These are phyloP conservation scores for Amanita fuliginea DNA, from an alignment of 768 basidiomycete species.

Conservation along the genomic window DNA sequence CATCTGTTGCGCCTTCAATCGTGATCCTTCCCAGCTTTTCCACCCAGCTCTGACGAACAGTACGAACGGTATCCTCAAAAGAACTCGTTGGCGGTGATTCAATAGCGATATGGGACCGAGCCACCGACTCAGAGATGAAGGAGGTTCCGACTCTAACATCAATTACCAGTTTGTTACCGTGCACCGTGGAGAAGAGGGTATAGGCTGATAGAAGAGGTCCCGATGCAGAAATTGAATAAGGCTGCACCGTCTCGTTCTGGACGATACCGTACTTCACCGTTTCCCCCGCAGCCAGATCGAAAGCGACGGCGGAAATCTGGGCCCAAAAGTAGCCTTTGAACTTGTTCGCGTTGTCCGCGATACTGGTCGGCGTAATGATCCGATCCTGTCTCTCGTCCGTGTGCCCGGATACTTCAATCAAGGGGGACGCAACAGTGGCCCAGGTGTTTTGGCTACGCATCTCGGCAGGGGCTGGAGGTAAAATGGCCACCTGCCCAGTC, in stretches of 20 bases:
- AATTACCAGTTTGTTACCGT: conserved; percentile 17
- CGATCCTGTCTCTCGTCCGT: conserved; percentile 63
- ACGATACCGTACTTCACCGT: conserved; percentile 28
- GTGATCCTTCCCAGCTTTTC: conserved; percentile 44
- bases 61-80: conserved; percentile 39
- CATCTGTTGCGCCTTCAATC: conserved; percentile 36
- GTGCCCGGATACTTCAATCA: conserved; percentile 35
- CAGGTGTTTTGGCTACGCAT: conserved; percentile 8
- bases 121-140: conserved; percentile 64
- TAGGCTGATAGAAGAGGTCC: conserved; percentile 44
- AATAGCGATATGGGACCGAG: conserved; percentile 35
- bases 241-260: conserved; percentile 27
- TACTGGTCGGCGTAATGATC: conserved; percentile 51
- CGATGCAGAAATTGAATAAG: conserved; percentile 17
- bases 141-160: conserved; percentile 59
- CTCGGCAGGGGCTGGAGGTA: conserved; percentile 26
- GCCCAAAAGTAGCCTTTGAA: conserved; percentile 54
- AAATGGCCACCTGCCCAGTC: conserved; percentile 36
- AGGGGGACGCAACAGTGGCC: background rate
- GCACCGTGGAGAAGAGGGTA: conserved; percentile 27
- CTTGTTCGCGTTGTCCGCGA: conserved; percentile 19
- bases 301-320: conserved; percentile 34
- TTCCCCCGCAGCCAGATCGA: background rate
- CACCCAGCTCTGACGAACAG: conserved; percentile 41
- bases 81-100: conserved; percentile 18